Percentiles rank a stretch among this genome's conserved stretches.
phyloP scores from a whole-genome alignment of 495 filamentous ascomycete species.

The Aspergillus carlsbadensis region DNA sequence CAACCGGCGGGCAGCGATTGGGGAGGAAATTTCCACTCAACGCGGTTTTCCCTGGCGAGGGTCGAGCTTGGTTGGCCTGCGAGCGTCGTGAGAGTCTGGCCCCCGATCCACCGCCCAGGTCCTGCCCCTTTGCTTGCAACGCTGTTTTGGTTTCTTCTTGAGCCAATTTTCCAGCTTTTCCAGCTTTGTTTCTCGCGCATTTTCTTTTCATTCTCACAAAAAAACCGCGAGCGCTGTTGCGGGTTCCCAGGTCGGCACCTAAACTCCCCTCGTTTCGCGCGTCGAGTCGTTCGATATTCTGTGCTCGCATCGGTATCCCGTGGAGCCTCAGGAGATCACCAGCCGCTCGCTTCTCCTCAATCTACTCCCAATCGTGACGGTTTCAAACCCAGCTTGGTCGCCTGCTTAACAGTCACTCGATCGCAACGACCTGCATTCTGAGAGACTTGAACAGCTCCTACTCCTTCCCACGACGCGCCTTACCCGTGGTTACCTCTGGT shows the following conservation, averaged over 20 bases:
- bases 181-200: slow-evolving; percentile 10
- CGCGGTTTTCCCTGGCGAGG: slow-evolving; percentile 10
- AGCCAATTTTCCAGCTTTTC: slow-evolving; percentile 16
- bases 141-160: slow-evolving; percentile 5
- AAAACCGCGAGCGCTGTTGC: not conserved
- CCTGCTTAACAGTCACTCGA: not conserved
- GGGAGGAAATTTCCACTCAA: slow-evolving; percentile 11
- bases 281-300: not conserved
- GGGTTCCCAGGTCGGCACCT: not conserved
- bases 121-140: slow-evolving; percentile 4
- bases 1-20: slow-evolving; percentile 5
- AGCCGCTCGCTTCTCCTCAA: slow-evolving; percentile 3
- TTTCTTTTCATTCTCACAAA: not conserved
- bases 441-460: not conserved
- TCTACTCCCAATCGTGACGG: not conserved
- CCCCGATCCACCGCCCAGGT: slow-evolving; percentile 1
- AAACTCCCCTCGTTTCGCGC: not conserved
- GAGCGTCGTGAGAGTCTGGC: slow-evolving; percentile 8
- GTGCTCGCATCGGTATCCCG: not conserved
- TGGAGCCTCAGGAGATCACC: slow-evolving; percentile 1
- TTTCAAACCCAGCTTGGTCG: too few relatives aligned
- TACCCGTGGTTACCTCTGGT: not conserved
- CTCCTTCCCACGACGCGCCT: not conserved
- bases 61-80: slow-evolving; percentile 12
- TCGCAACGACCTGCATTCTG: not conserved